Percentiles rank a stretch among this genome's conserved stretches.
Conservation (phyloP, 2,329 filamentous ascomycete genomes). For the Diaporthe helianthi region DNA sequence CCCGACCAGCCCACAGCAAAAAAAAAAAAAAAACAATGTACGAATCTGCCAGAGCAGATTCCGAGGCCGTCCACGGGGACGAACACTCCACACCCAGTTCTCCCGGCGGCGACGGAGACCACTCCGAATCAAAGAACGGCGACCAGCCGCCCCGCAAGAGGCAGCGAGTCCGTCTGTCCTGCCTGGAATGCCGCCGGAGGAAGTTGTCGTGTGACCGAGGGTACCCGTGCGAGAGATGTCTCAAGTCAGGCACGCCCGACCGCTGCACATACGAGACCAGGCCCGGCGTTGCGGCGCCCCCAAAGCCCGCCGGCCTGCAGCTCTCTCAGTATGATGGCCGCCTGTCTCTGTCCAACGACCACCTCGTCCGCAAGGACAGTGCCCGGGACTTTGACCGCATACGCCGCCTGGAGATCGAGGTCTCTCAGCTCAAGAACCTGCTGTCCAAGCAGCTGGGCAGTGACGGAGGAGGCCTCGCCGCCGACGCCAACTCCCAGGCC, state of each 20-base stretch:
- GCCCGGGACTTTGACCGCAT: slow-evolving; percentile 64
- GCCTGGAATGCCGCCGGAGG: slow-evolving; percentile 65
- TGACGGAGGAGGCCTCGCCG: slow-evolving; percentile 39
- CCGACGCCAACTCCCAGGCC: slow-evolving; percentile 37
- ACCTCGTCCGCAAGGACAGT: slow-evolving; percentile 47
- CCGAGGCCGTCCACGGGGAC: slow-evolving; percentile 28
- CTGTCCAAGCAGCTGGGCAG: slow-evolving; percentile 50
- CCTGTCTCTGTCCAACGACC: slow-evolving; percentile 51
- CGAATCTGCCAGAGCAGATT: slow-evolving; percentile 28
- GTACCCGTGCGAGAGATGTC: slow-evolving; percentile 67
- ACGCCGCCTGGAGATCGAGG: slow-evolving; percentile 64
- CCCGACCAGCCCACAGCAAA: slow-evolving; percentile 22
- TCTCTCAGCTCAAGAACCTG: slow-evolving; percentile 62
- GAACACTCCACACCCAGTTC: slow-evolving; percentile 31
- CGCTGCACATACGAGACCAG: slow-evolving; percentile 65
- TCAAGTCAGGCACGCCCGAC: slow-evolving; percentile 67
- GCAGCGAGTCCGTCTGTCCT: slow-evolving; percentile 65
- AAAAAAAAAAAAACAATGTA: slow-evolving; percentile 30
- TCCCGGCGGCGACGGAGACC: slow-evolving; percentile 36
- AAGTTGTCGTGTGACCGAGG: slow-evolving; percentile 69
- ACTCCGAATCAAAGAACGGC: slow-evolving; percentile 41
- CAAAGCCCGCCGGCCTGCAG: slow-evolving; percentile 57
- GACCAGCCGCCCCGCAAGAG: slow-evolving; percentile 58
- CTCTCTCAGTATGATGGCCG: slow-evolving; percentile 54
- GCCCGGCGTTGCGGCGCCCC: slow-evolving; percentile 46